Evolutionary conservation across 2,329 filamentous ascomycete genomes (phyloP).

Genomic region (Ceratocystis huliohia): DNA sequence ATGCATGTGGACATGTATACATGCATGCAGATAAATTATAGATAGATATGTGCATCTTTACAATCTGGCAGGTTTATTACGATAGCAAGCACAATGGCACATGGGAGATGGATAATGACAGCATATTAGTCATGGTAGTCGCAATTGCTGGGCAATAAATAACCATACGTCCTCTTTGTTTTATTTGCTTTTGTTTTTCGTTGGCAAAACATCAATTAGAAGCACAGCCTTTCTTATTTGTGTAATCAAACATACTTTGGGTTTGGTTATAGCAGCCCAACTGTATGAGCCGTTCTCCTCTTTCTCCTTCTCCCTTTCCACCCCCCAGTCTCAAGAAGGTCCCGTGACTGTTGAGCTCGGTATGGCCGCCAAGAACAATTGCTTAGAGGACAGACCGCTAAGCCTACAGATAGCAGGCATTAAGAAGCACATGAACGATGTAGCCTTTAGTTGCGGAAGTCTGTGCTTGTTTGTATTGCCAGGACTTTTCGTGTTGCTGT

Average conservation of each 20-base stretch:
- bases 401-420: background rate
- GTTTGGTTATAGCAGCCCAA: background rate
- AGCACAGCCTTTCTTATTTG: background rate
- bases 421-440: background rate
- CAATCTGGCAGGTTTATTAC: background rate
- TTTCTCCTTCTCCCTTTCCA: background rate
- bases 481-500: background rate
- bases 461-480: background rate
- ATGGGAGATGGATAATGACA: background rate
- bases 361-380: background rate
- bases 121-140: background rate
- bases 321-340: background rate
- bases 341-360: background rate
- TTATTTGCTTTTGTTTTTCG: no score
- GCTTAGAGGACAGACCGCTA: background rate
- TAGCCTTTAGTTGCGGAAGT: background rate
- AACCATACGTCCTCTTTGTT: no score
- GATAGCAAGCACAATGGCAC: background rate
- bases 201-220: no score
- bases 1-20: background rate
- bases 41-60: background rate
- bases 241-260: background rate
- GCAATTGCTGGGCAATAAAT: no score
- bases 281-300: background rate
- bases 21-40: background rate